Evolutionary conservation across 306 rosid species (phyloP).

Genomic region (Betula pendula): DNA sequence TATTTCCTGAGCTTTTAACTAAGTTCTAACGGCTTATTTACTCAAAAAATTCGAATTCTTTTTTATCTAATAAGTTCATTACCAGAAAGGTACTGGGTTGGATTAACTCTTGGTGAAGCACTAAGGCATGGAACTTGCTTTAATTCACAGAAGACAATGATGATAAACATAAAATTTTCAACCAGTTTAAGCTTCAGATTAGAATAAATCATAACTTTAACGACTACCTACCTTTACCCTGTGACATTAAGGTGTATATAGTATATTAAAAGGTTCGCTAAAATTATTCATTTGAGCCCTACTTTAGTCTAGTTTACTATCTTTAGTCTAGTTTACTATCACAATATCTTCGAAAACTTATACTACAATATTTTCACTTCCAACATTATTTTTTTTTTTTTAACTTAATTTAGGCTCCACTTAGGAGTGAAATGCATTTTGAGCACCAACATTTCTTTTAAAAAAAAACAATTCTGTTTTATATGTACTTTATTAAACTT

Average conservation of each 20-base stretch:
- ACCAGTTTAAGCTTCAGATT: neutral
- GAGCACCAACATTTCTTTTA: constrained; percentile 10
- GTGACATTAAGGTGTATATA: neutral
- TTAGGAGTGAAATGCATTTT: constrained; percentile 12
- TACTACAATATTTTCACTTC: neutral
- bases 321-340: neutral
- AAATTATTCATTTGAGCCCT: neutral
- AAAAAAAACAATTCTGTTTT: too few species aligned
- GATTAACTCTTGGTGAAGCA: neutral
- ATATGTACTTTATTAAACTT: neutral
- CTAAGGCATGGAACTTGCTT: neutral
- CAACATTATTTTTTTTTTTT: neutral
- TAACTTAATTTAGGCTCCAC: neutral
- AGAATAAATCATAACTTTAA: neutral
- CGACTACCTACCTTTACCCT: neutral
- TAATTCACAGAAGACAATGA: neutral
- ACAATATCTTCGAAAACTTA: neutral
- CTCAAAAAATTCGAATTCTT: too few species aligned
- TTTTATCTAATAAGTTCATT: constrained; percentile 2
- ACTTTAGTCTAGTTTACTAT: neutral
- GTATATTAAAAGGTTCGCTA: neutral
- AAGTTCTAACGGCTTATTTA: neutral
- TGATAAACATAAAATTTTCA: neutral
- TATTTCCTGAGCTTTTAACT: constrained; percentile 9
- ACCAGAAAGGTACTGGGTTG: neutral